Percentiles rank a stretch among this genome's conserved stretches.
These are phyloP conservation scores for Fraxinus angustifolia DNA, from an alignment of 305 asterid genomes.

Conservation along the genomic window DNA sequence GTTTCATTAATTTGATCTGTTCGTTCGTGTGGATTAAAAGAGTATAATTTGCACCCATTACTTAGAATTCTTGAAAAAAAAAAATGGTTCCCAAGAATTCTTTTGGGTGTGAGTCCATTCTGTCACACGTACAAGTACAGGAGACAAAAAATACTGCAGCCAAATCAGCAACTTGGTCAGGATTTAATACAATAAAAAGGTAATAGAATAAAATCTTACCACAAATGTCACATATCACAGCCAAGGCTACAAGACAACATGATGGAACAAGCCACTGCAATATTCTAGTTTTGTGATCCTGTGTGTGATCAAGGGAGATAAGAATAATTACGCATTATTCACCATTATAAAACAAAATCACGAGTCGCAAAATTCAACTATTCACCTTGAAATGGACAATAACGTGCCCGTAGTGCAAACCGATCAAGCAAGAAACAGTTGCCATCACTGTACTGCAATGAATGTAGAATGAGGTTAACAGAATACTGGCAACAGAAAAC, in stretches of 20 bases:
- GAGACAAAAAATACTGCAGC: not conserved
- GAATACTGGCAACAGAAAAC: constrained; percentile 3
- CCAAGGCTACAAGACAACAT: constrained; percentile 36
- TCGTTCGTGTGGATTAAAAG: not conserved
- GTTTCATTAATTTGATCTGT: not conserved
- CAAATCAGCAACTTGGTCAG: not conserved
- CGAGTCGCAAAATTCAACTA: not conserved
- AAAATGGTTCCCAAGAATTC: not conserved
- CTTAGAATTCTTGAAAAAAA: not conserved
- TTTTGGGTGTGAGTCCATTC: not conserved
- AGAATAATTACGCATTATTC: constrained; percentile 5
- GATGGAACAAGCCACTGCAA: constrained; percentile 54
- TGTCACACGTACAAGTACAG: not conserved
- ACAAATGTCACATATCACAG: constrained; percentile 36
- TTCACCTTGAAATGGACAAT: constrained; percentile 64
- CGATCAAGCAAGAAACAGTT: constrained; percentile 51
- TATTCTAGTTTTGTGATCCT: constrained; percentile 60
- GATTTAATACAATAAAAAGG: not conserved
- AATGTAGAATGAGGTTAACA: constrained; percentile 24
- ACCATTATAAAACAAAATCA: not conserved
- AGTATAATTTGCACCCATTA: not conserved
- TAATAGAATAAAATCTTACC: constrained; percentile 34
- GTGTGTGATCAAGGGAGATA: constrained; percentile 17
- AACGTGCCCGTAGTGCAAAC: constrained; percentile 64
- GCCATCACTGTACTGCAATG: constrained; percentile 65